These are phyloP conservation scores for Trametes polyzona DNA, from an alignment of 1,284 basidiomycete species.

Conservation along the genomic window DNA sequence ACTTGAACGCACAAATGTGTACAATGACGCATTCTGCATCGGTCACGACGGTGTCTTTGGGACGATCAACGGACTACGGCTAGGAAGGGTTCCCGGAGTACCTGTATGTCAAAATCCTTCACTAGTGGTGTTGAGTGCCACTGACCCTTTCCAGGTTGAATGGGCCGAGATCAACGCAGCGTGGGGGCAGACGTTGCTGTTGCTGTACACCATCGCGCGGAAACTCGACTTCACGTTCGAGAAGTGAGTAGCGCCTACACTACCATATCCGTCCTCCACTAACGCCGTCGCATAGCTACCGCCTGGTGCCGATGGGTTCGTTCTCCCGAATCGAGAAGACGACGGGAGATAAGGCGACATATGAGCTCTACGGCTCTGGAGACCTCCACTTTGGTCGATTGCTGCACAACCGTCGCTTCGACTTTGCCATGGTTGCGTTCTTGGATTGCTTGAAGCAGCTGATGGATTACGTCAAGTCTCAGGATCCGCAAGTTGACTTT, in stretches of 20 bases:
- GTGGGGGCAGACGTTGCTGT: slow-evolving; percentile 94
- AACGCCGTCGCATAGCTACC: slow-evolving; percentile 64
- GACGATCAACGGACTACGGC: slow-evolving; percentile 93
- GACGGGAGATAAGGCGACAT: slow-evolving; percentile 79
- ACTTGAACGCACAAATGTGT: slow-evolving; percentile 94
- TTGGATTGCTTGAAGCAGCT: slow-evolving; percentile 93
- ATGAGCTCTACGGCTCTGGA: slow-evolving; percentile 90
- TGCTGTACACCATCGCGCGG: slow-evolving; percentile 88
- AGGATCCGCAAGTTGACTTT: slow-evolving; percentile 77
- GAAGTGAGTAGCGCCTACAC: slow-evolving; percentile 52
- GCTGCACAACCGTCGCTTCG: slow-evolving; percentile 94
- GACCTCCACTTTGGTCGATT: slow-evolving; percentile 88
- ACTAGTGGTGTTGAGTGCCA: not conserved
- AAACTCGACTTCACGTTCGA: slow-evolving; percentile 90
- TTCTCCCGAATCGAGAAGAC: slow-evolving; percentile 90
- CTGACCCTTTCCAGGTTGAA: slow-evolving; percentile 66
- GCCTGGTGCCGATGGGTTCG: slow-evolving; percentile 89
- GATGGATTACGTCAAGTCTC: slow-evolving; percentile 79
- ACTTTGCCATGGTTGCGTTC: slow-evolving; percentile 95
- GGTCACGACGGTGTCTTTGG: slow-evolving; percentile 94
- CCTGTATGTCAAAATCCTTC: slow-evolving; percentile 46
- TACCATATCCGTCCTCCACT: not conserved
- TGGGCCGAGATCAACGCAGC: slow-evolving; percentile 99
- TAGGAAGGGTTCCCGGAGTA: slow-evolving; percentile 84
- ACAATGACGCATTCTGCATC: slow-evolving; percentile 98